Percentiles rank a stretch among this genome's conserved stretches.
phyloP scores from a whole-genome alignment of 2,329 filamentous ascomycete species.

The Clonostachys byssicola region DNA sequence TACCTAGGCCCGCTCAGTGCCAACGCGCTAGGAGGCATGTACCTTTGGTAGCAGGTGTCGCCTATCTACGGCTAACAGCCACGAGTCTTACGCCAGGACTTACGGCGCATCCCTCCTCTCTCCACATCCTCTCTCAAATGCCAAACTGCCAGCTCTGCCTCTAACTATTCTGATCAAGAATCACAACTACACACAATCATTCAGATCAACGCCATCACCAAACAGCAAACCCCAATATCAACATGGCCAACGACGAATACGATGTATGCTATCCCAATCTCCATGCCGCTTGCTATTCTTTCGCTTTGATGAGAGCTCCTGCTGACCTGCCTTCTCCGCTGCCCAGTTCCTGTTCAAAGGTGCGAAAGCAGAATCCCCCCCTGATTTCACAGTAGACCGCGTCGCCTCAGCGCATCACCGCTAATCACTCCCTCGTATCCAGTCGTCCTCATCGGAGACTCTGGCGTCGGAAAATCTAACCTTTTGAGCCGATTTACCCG shows the following conservation, averaged over 20 bases:
- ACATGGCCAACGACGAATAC: slow-evolving; percentile 99
- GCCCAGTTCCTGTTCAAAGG: slow-evolving; percentile 97
- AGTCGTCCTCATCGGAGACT: slow-evolving; percentile 99
- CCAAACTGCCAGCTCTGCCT: not conserved
- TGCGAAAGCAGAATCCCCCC: slow-evolving; percentile 33
- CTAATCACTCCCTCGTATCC: slow-evolving; percentile 2
- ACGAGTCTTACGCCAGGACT: not conserved
- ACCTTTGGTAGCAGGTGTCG: not conserved
- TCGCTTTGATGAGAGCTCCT: no score
- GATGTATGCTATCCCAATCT: slow-evolving; percentile 67
- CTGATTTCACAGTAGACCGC: slow-evolving; percentile 1
- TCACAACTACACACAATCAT: not conserved
- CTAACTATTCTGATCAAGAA: not conserved
- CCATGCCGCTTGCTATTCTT: not conserved
- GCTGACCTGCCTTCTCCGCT: slow-evolving; percentile 13
- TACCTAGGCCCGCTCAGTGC: no score
- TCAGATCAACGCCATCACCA: slow-evolving; percentile 3
- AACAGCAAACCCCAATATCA: slow-evolving; percentile 26
- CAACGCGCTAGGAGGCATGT: no score
- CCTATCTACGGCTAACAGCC: not conserved
- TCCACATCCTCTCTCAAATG: not conserved
- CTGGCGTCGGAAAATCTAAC: slow-evolving; percentile 99
- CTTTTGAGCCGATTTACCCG: slow-evolving; percentile 98
- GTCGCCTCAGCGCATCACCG: no score
- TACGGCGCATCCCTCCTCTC: not conserved